phyloP scores from a whole-genome alignment of 2,329 filamentous ascomycete genomes.

The Trichoderma endophyticum region DNA sequence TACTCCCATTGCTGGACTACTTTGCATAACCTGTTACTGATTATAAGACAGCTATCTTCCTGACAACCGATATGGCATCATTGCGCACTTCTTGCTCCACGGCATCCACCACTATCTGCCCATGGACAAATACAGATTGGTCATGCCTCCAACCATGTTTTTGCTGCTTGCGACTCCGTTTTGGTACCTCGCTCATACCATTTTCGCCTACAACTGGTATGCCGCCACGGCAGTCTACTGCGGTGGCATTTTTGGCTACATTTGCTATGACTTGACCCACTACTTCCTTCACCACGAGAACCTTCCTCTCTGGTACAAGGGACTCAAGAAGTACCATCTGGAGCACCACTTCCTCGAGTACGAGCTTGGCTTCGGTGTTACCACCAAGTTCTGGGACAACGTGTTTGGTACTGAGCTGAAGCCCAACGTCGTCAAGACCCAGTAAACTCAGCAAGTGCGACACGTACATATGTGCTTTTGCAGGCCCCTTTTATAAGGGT shows the following conservation, averaged over 20 bases:
- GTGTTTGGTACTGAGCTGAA: constrained; percentile 85
- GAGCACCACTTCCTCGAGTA: constrained; percentile 98
- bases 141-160: constrained; percentile 94
- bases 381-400: constrained; percentile 91
- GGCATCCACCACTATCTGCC: constrained; percentile 97
- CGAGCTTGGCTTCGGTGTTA: constrained; percentile 95
- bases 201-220: constrained; percentile 86
- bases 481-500: background rate
- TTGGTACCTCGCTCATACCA: constrained; percentile 80
- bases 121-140: constrained; percentile 97
- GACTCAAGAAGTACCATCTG: constrained; percentile 95
- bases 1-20: background rate
- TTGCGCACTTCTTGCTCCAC: constrained; percentile 87
- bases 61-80: constrained; percentile 84
- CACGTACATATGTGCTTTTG: background rate
- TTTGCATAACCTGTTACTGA: constrained; percentile 29
- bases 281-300: constrained; percentile 98
- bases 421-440: constrained; percentile 32
- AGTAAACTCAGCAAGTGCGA: constrained; percentile 23
- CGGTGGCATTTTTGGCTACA: constrained; percentile 91
- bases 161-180: constrained; percentile 80
- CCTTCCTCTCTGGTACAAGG: constrained; percentile 83
- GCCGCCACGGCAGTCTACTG: constrained; percentile 75
- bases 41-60: constrained; percentile 66
- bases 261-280: constrained; percentile 95